Conservation (phyloP, 306 rosid genomes). For the Acacia crassicarpa region DNA sequence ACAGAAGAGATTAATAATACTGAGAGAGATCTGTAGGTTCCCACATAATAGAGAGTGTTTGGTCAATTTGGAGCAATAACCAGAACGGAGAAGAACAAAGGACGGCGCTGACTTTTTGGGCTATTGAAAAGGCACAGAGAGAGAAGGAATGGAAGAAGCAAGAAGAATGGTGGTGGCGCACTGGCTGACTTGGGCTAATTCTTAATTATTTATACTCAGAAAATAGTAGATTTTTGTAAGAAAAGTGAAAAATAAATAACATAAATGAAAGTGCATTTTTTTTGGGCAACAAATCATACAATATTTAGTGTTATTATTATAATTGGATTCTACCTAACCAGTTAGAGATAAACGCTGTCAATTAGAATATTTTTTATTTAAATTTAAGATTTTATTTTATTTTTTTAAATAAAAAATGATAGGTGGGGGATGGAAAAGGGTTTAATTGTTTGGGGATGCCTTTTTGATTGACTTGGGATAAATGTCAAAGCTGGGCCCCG, state of each 20-base stretch:
- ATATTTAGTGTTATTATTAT: neutral
- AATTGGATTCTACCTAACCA: neutral
- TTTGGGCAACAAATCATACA: neutral
- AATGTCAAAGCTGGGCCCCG: conserved; percentile 36
- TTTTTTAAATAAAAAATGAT: neutral
- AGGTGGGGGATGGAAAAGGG: neutral
- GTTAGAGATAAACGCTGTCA: neutral
- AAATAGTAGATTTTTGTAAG: neutral
- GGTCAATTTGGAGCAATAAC: conserved; percentile 5
- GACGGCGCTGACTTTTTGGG: conserved; percentile 67
- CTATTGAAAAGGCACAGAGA: conserved; percentile 13
- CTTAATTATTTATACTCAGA: conserved; percentile 47
- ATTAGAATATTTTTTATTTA: neutral
- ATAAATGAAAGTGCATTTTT: neutral
- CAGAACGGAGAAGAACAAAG: conserved; percentile 18
- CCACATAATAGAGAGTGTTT: neutral
- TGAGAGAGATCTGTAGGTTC: conserved; percentile 1
- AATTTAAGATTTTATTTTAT: neutral
- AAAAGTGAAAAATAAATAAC: neutral
- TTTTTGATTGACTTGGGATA: conserved; percentile 45
- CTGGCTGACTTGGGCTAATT: conserved; percentile 42
- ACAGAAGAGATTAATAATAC: neutral
- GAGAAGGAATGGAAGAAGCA: conserved; percentile 2
- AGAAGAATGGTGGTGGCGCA: conserved; percentile 46
- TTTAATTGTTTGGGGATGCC: neutral